Evolutionary conservation across 495 filamentous ascomycete genomes (phyloP), one percentile per base, ranked within the genome.

Genomic region (Friedmanniomyces simplex): DNA sequence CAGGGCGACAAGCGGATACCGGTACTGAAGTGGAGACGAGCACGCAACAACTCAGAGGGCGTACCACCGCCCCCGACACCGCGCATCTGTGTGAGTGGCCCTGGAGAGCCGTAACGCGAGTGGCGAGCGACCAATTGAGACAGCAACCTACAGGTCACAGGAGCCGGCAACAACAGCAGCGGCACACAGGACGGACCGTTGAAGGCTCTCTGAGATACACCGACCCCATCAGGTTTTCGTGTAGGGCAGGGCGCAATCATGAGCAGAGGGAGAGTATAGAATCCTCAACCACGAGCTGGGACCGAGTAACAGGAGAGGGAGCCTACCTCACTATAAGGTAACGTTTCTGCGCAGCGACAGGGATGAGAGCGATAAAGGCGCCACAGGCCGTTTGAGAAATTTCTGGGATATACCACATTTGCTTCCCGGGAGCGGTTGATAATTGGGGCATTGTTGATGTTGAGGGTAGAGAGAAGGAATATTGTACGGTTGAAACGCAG

Each of bases 1-100:
- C 50, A 65, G 63, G 60, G 63, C 25, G 63, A 66, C 48, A 60
- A 57, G 48, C 48, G 63, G 14, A 41, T 59, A 36, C 63, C 63
- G 12, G 61, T 60, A 14, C 56, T 66, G 2, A 63, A 58, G 36
- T 66, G 63, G 63, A 48, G 63, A 30, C 50, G 60, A 30, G 57
- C 61, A 26, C 24, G 50, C 12, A 28, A 60, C 41, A 66, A 66
- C 36, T 21, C 42, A 0, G 41, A 59, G 14, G 63, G 36, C 18
- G 41, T 30, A 16, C 63, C 63, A 24, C 63, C 63, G 10, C 58
- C 58, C 10, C 62, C 62, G 0, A 63, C 57, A 34, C 61, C 61
- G 8, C 57, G 55, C 32, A 63, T 63, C 57, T 60, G 59, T 46
- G 59, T 63, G 14, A 56, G 52, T 24, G 61, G 61, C 1, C 61